phyloP scores from a whole-genome alignment of 1,284 basidiomycete genomes.

The Ceratobasidium sp. region DNA sequence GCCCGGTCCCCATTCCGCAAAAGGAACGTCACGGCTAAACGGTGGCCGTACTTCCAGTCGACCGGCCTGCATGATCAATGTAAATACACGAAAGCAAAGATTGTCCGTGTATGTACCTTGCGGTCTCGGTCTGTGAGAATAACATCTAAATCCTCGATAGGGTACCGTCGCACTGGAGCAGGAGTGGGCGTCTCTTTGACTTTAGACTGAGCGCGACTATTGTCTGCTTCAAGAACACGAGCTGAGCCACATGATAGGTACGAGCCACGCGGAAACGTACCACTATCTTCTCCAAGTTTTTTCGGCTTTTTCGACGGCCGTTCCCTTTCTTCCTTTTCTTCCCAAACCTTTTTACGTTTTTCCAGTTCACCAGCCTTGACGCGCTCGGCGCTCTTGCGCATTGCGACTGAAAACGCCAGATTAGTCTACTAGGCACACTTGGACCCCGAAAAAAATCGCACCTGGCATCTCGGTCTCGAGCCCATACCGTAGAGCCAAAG shows the following conservation, averaged over 20 bases:
- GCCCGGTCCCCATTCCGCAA: slow-evolving; percentile 59
- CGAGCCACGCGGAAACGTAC: slow-evolving; percentile 51
- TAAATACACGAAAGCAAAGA: not conserved
- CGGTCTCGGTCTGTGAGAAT: slow-evolving; percentile 78
- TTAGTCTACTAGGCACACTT: not conserved
- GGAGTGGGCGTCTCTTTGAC: slow-evolving; percentile 81
- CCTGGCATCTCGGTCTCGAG: slow-evolving; percentile 86
- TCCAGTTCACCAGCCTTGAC: slow-evolving; percentile 88
- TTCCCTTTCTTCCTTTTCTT: slow-evolving; percentile 68
- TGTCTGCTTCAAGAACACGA: slow-evolving; percentile 56
- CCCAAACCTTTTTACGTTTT: slow-evolving; percentile 87
- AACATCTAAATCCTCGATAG: slow-evolving; percentile 83
- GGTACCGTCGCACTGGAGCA: slow-evolving; percentile 63
- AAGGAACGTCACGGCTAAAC: slow-evolving; percentile 69
- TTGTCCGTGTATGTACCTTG: slow-evolving; percentile 50
- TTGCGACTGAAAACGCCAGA: slow-evolving; percentile 5
- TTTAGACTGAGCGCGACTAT: slow-evolving; percentile 57
- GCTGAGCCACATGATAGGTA: not conserved
- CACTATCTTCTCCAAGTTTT: slow-evolving; percentile 76
- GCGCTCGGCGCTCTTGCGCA: slow-evolving; percentile 72
- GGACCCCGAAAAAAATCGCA: slow-evolving; percentile 51
- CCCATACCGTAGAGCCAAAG: slow-evolving; percentile 82
- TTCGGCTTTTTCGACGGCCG: slow-evolving; percentile 75
- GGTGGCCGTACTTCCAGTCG: slow-evolving; percentile 73
- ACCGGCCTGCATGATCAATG: slow-evolving; percentile 54